Percentiles rank a stretch among this genome's conserved stretches.
Evolutionary conservation across 345 rosid genomes (phyloP).

Genomic region (Euclidium syriacum): DNA sequence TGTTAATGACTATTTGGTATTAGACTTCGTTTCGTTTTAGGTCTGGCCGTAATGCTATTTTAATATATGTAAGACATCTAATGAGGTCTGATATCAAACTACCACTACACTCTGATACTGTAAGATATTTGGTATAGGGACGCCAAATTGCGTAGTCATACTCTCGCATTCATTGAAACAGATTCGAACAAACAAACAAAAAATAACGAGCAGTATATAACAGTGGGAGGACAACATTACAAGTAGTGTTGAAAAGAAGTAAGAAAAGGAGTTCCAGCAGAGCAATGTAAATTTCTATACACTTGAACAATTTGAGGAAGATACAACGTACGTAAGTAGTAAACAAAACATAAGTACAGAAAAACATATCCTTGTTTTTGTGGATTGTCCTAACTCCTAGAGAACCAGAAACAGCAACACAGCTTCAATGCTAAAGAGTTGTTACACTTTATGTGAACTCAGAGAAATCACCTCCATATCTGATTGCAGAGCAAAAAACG

Average conservation of each 20-base stretch:
- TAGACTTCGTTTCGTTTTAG: no score
- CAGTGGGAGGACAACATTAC: no score
- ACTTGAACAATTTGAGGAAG: constrained; percentile 9
- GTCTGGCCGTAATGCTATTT: no score
- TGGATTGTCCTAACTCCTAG: constrained; percentile 12
- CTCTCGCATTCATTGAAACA: no score
- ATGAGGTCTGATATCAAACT: no score
- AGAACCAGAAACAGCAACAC: background rate
- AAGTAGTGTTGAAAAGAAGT: background rate
- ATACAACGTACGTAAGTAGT: constrained; percentile 6
- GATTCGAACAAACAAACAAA: no score
- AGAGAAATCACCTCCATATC: background rate
- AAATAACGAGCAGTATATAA: no score
- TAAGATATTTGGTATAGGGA: no score
- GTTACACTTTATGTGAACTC: constrained; percentile 3
- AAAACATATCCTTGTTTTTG: constrained; percentile 14
- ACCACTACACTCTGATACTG: no score
- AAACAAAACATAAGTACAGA: constrained; percentile 5
- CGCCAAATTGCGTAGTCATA: no score
- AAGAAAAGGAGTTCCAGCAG: background rate
- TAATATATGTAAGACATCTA: no score
- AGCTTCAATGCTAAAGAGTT: constrained; percentile 7
- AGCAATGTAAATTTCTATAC: constrained; percentile 18
- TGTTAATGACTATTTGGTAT: no score
- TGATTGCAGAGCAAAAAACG: constrained; percentile 8